Base-by-base conservation (phyloP, 371 early-diverging fungal genomes). In the Mortierella sp. region DNA sequence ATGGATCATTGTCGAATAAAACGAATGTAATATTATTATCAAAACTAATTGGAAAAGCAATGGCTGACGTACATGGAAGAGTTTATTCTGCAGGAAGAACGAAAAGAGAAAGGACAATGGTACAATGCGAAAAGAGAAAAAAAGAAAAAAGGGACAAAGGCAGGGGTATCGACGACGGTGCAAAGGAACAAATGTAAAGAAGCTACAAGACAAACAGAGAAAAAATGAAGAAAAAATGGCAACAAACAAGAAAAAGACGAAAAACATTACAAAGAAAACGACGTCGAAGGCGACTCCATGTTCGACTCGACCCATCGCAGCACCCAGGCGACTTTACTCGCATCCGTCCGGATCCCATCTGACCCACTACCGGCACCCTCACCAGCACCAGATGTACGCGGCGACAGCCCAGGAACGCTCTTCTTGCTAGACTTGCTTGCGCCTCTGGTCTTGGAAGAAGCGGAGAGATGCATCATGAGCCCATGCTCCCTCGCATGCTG, bases 251-350 rank as follows among this genome's bases (percentile, higher is more conserved):
- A 67, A 67, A 0, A 61, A 14, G 5, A 26, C 1, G 19, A 19
- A 34, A 19, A 19, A 59, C 28, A 3, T 61, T 31, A 67, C 67
- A 67, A 67, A 1, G 67, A 67, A 19, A 24, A 19, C 10, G n/a
- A 53, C 3, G 48, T 48, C 14, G 50, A 53, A n/a, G 43, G 31
- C 16, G 72, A 48, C 24, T 75, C 50, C 50, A 82, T 74, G 8
- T 82, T 75, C 21, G 79, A 75, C 40, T 82, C 79, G 0, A 82
- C 75, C 82, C 82, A 82, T 16, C 79, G 75, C 46, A 82, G 69
- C 5, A 82, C 82, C 82, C 78, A 82, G 2, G 78, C 59, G 64
- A 82, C 59, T 48, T 82, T 82, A 59, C 51, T 67, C 51, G 57
- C 69, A 55, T 82, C 82, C 31, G 82, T 82, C 46, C 73, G 51